Evolutionary conservation across 805 yeast genomes (phyloP).

Genomic region (Ogataea dorogensis): DNA sequence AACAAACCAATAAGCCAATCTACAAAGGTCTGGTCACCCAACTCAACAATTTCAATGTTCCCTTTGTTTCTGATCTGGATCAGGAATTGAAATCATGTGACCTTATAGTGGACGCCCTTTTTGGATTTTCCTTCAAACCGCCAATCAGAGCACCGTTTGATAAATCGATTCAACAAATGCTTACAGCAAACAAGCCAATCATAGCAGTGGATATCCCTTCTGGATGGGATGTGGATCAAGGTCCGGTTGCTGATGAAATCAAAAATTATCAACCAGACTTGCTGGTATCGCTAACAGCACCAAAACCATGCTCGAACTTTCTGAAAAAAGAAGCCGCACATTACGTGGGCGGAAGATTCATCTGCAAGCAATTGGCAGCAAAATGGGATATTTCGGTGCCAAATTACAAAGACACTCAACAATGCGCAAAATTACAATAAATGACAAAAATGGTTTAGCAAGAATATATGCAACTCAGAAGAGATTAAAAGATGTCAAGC

Average conservation of each 20-base stretch:
- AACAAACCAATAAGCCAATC: slow-evolving; percentile 52
- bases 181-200: slow-evolving; percentile 47
- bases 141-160: slow-evolving; percentile 82
- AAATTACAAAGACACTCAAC: slow-evolving; percentile 55
- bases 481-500: slow-evolving; percentile 14
- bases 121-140: slow-evolving; percentile 92
- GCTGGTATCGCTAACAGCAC: slow-evolving; percentile 86
- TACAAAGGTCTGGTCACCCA: slow-evolving; percentile 65
- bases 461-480: slow-evolving; percentile 12
- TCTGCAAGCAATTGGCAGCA: slow-evolving; percentile 61
- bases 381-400: slow-evolving; percentile 72
- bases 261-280: slow-evolving; percentile 51
- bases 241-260: slow-evolving; percentile 51
- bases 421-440: slow-evolving; percentile 38
- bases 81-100: slow-evolving; percentile 37
- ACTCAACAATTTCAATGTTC: slow-evolving; percentile 60
- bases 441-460: slow-evolving; percentile 17
- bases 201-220: slow-evolving; percentile 90
- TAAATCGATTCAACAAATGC: slow-evolving; percentile 41
- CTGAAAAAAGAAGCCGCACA: slow-evolving; percentile 51
- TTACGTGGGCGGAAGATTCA: slow-evolving; percentile 89
- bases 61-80: slow-evolving; percentile 42
- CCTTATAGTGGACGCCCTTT: slow-evolving; percentile 73
- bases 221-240: slow-evolving; percentile 95
- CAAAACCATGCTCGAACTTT: slow-evolving; percentile 76